Percentiles rank a stretch among this genome's conserved stretches.
phyloP scores from a whole-genome alignment of 2,329 filamentous ascomycete species.

The Alternaria sp. region DNA sequence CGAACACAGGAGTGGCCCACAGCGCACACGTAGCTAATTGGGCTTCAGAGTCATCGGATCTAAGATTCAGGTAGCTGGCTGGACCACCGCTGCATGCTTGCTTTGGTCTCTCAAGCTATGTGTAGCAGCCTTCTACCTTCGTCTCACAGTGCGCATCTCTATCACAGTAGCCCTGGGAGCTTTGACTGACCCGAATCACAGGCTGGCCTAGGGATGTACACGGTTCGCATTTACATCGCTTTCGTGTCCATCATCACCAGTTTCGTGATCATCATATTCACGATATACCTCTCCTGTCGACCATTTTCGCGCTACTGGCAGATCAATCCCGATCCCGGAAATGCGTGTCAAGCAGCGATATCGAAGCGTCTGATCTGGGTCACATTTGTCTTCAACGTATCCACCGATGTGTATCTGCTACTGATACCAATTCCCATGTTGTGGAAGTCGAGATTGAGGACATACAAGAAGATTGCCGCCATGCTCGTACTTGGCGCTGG shows the following conservation, averaged over 20 bases:
- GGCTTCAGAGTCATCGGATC: not conserved
- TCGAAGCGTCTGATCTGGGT: constrained; percentile 7
- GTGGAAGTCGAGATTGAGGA: constrained; percentile 57
- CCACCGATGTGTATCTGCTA: constrained; percentile 61
- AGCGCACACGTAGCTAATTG: not conserved
- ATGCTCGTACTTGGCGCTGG: constrained; percentile 63
- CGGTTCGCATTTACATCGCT: not conserved
- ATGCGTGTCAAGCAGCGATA: constrained; percentile 17
- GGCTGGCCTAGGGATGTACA: not conserved
- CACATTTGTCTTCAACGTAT: not conserved
- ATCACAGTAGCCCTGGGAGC: fast-evolving
- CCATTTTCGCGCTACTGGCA: constrained; percentile 65
- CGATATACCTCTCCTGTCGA: constrained; percentile 19
- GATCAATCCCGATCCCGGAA: constrained; percentile 63
- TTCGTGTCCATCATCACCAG: not conserved
- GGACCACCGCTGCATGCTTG: constrained; percentile 60
- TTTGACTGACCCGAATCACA: not conserved
- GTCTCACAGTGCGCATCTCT: constrained; percentile 48
- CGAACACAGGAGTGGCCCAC: no score
- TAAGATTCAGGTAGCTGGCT: constrained; percentile 52
- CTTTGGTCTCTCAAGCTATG: constrained; percentile 63
- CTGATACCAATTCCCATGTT: constrained; percentile 62
- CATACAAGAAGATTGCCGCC: constrained; percentile 60
- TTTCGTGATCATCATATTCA: not conserved
- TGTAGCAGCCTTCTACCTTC: constrained; percentile 62